Conservation (phyloP, 768 basidiomycete species). For the Podaxis sp. region DNA sequence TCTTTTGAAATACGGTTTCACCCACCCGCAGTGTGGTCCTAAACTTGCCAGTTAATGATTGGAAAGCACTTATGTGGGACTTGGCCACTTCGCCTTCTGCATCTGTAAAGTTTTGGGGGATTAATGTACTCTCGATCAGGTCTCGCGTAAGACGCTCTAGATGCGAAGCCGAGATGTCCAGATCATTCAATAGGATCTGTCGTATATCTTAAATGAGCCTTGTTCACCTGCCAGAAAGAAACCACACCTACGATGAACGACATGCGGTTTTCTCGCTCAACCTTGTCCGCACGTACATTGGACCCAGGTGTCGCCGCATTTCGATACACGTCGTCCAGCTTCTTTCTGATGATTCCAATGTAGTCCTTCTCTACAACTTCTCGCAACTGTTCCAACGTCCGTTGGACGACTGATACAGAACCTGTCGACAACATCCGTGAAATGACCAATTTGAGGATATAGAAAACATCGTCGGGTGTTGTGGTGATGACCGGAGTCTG, state of each 20-base stretch:
- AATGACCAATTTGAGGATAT: constrained; percentile 84
- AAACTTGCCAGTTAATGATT: constrained; percentile 57
- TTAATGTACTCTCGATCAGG: constrained; percentile 43
- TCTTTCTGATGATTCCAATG: constrained; percentile 71
- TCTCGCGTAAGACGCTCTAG: constrained; percentile 79
- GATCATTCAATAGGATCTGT: constrained; percentile 87
- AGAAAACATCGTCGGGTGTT: constrained; percentile 92
- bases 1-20: neutral
- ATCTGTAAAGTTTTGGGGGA: constrained; percentile 66
- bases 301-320: constrained; percentile 36
- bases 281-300: constrained; percentile 61
- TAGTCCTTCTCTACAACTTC: constrained; percentile 84
- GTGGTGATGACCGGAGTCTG: constrained; percentile 65
- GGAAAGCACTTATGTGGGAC: constrained; percentile 43
- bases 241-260: constrained; percentile 85
- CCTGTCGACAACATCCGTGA: constrained; percentile 77
- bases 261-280: constrained; percentile 73
- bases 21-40: constrained; percentile 69
- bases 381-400: constrained; percentile 56
- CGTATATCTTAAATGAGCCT: constrained; percentile 1
- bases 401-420: constrained; percentile 51
- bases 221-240: constrained; percentile 12
- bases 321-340: constrained; percentile 86
- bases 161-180: constrained; percentile 90
- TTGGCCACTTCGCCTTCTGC: constrained; percentile 49